A percentile compares a stretch with the other conserved stretches of the same genome.
Conservation (phyloP, 78 protist species). For the Dictyostelium firmibasis region DNA sequence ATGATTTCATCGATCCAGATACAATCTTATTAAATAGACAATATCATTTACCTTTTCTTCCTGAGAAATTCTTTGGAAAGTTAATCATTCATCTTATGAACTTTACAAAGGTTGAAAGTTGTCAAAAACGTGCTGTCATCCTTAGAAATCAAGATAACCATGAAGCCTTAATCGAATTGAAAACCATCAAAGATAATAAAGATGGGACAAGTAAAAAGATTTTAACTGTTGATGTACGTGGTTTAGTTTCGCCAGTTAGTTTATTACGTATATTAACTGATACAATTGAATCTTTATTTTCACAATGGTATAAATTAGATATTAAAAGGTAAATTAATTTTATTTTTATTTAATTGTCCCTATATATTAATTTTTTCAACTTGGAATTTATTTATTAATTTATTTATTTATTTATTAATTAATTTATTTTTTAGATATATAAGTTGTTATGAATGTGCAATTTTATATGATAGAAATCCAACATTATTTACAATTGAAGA, state of each 20-base stretch:
- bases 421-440: slow-evolving; percentile 37
- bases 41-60: slow-evolving; percentile 60
- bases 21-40: slow-evolving; percentile 33
- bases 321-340: slow-evolving; percentile 37
- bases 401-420: not conserved
- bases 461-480: slow-evolving; percentile 49
- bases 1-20: slow-evolving; percentile 52
- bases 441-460: slow-evolving; percentile 69
- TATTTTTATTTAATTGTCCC: not conserved
- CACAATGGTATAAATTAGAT: slow-evolving; percentile 76
- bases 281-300: slow-evolving; percentile 72
- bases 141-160: slow-evolving; percentile 34
- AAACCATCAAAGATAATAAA: not conserved
- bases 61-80: slow-evolving; percentile 68
- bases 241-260: slow-evolving; percentile 34
- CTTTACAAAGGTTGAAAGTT: slow-evolving; percentile 44
- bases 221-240: slow-evolving; percentile 67
- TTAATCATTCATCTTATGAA: slow-evolving; percentile 37
- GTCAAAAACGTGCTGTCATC: slow-evolving; percentile 34
- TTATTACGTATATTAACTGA: slow-evolving; percentile 59
- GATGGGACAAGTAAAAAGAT: not conserved
- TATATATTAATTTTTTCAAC: too few species aligned
- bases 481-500: slow-evolving; percentile 74
- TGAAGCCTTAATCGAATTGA: slow-evolving; percentile 72
- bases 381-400: not conserved